These are phyloP conservation scores for Schwanniomyces vanrijiae DNA, from an alignment of 805 yeast genomes.

Conservation along the genomic window DNA sequence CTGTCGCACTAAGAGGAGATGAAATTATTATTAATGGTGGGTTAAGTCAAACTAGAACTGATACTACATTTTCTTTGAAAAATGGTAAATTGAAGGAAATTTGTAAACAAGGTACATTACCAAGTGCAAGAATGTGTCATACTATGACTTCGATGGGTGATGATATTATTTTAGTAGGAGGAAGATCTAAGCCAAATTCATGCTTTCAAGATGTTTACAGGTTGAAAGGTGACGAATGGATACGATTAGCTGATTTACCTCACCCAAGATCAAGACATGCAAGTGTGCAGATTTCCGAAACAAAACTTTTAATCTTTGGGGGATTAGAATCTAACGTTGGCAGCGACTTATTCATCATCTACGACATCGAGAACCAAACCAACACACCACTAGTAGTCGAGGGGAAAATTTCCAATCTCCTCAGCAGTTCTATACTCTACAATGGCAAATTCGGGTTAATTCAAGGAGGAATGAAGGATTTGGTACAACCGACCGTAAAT, in stretches of 20 bases:
- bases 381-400: conserved; percentile 10
- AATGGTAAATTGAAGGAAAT: conserved; percentile 8
- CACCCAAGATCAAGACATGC: conserved; percentile 53
- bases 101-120: conserved; percentile 31
- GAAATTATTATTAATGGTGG: conserved; percentile 41
- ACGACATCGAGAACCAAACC: conserved; percentile 14
- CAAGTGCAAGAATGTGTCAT: conserved; percentile 59
- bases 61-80: conserved; percentile 15
- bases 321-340: conserved; percentile 30
- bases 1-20: conserved; percentile 22
- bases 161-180: conserved; percentile 54
- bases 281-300: conserved; percentile 24
- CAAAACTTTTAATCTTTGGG: conserved; percentile 49
- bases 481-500: conserved; percentile 28
- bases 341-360: conserved; percentile 16
- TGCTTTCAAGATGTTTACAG: conserved; percentile 34
- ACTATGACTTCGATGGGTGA: conserved; percentile 37
- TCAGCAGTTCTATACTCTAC: conserved; percentile 37
- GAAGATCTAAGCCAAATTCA: conserved; percentile 61
- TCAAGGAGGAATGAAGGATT: conserved; percentile 47
- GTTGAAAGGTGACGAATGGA: conserved; percentile 38
- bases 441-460: conserved; percentile 37
- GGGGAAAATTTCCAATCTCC: conserved; percentile 22
- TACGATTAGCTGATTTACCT: conserved; percentile 35
- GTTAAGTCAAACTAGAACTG: conserved; percentile 29